phyloP scores from a whole-genome alignment of 177 flowering plant genomes.

The Vitis hybrid region DNA sequence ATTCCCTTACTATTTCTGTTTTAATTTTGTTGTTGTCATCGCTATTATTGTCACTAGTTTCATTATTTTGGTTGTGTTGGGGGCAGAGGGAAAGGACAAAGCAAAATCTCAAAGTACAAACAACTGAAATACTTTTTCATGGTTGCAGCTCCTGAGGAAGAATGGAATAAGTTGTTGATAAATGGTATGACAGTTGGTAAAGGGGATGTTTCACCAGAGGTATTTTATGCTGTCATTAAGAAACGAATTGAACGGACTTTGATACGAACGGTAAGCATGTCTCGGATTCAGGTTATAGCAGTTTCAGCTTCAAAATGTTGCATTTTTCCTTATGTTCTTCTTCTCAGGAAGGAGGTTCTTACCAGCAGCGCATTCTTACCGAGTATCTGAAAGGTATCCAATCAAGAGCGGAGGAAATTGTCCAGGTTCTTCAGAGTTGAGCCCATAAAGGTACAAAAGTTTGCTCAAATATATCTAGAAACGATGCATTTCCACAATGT shows the following conservation, averaged over 20 bases:
- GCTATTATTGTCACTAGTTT: not conserved
- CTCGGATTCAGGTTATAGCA: not conserved
- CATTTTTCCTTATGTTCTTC: not conserved
- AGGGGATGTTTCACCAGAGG: slow-evolving; percentile 71
- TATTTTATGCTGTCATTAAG: slow-evolving; percentile 62
- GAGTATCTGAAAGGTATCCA: slow-evolving; percentile 87
- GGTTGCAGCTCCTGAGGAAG: slow-evolving; percentile 74
- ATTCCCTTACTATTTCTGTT: too few relatives aligned
- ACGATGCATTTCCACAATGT: not conserved
- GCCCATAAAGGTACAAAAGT: slow-evolving; percentile 18
- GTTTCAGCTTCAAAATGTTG: not conserved
- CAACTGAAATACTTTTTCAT: not conserved
- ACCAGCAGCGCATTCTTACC: slow-evolving; percentile 69
- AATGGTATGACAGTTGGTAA: slow-evolving; percentile 67
- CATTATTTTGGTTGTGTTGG: not conserved
- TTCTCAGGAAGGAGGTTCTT: slow-evolving; percentile 82
- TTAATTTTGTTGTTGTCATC: too few relatives aligned
- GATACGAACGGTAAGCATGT: slow-evolving; percentile 66
- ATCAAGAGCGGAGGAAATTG: slow-evolving; percentile 67
- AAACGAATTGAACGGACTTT: slow-evolving; percentile 74
- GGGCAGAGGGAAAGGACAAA: not conserved
- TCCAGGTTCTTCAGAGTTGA: slow-evolving; percentile 48
- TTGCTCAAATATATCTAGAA: not conserved
- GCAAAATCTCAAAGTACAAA: too few relatives aligned
- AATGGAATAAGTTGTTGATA: slow-evolving; percentile 73